Evolutionary conservation across 345 rosid genomes (phyloP), one percentile per base, ranked within the genome.

Genomic region (Diplotaxis tenuifolia): DNA sequence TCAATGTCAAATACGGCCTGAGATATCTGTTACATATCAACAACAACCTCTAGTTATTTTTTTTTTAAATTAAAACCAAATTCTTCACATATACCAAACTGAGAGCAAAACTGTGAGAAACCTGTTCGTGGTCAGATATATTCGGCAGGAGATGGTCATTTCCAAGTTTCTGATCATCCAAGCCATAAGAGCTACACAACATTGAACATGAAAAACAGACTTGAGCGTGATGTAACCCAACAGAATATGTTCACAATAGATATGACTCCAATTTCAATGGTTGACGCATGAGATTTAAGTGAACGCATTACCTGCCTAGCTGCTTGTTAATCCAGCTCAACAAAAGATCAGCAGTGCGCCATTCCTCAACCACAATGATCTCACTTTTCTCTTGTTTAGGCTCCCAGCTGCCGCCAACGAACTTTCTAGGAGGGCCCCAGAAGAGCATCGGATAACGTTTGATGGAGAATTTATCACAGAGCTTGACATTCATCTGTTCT

Each of bases 241-340:
- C n/a, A n/a, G n/a, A n/a, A n/a, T n/a, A n/a, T n/a, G n/a, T n/a
- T 10, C 12, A 23, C 63, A 12, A 40, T 25, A 36, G 29, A 62
- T 40, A 65, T 21, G 57, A 55, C 29, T 54, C 21, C 49, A 52
- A 31, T 16, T 28, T 28, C 15, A 36, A 52, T 25, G 32, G 2
- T 50, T 23, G 22, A 34, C n/a, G n/a, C 62, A 59, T 67, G 73
- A 25, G 40, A 23, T 38, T 63, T 57, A 31, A 28, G 12, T 4
- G 36, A 18, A 2, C 29, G 9, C 85, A 70, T 86, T 42, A 90
- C 98, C 99, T 96, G 77, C 91, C 90, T 53, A 83, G 59, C 77
- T 86, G 82, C 86, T 92, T 89, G 82, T 92, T 96, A 69, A 96
- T 90, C 98, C 97, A 96, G 67, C 65, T 82, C 71, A 96, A 85